Evolutionary conservation across 345 rosid genomes (phyloP), one percentile per base, ranked within the genome.

Genomic region (Schrenkiella parvula): DNA sequence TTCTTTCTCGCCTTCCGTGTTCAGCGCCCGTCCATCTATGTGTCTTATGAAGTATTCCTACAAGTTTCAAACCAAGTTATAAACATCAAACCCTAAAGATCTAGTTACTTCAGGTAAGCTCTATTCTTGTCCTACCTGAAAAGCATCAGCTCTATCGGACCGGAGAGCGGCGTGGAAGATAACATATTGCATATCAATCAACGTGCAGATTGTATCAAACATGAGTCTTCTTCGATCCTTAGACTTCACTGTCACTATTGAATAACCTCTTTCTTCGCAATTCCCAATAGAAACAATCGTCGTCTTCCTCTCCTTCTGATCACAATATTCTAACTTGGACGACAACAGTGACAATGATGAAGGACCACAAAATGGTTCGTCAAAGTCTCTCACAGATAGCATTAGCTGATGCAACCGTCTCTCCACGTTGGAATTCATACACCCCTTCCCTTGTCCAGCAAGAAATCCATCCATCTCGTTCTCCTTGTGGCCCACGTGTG

Each of bases 1-100:
- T 51, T 87, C 93, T 79, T 96, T 87, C 89, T 95, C 99, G 0
- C 92, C 93, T 72, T 95, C 97, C 1, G 99, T 92, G 76, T 88
- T 90, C 65, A 92, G 68, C n/a, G 98, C 96, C 25, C 86, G 80
- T 31, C 97, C 98, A 78, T 95, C 97, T 79, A 74, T 34, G 68
- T 92, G 99, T 76, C 97, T 84, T 57, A 95, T 92, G 76, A 84
- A 95, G 70, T 89, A 95, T 54, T 95, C 99, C 99, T 92, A 69
- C 68, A 28, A 62, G 32, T 67, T 50, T 47, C 15, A 44, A 43
- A 68, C 2, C 59, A 63, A 59, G 14, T 29, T 26, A 63, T 63
- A 6, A 68, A 67, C 15, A 75, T 18, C 29, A 0, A 31, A 34
- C 23, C 10, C 11, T 21, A 32, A 14, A 14, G 4, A 21, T 19